These are phyloP conservation scores for Beauveria pseudobassiana DNA, from an alignment of 2,329 filamentous ascomycete species.

Conservation along the genomic window DNA sequence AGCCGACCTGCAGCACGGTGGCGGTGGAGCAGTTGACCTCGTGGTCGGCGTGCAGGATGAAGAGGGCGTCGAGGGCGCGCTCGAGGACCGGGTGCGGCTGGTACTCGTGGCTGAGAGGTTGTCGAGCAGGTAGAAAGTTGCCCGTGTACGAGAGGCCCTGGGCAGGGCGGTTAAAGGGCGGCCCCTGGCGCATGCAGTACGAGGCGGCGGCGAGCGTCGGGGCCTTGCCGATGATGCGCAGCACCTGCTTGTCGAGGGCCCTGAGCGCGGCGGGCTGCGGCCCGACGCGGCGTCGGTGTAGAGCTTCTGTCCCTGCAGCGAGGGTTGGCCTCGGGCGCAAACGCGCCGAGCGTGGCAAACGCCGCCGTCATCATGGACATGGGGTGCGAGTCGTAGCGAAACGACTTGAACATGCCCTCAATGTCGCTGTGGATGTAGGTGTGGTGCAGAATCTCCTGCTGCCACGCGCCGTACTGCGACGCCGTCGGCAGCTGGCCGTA, in stretches of 20 bases:
- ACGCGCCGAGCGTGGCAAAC: constrained; percentile 42
- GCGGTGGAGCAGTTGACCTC: constrained; percentile 52
- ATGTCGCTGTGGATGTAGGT: constrained; percentile 42
- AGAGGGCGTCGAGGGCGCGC: constrained; percentile 43
- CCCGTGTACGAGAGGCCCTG: constrained; percentile 43
- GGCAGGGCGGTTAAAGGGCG: constrained; percentile 40
- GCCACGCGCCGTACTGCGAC: constrained; percentile 33
- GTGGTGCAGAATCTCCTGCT: constrained; percentile 43
- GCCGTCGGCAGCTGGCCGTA: constrained; percentile 42
- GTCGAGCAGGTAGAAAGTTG: constrained; percentile 47
- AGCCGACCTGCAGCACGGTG: constrained; percentile 48
- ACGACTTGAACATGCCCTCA: constrained; percentile 42
- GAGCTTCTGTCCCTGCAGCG: constrained; percentile 40
- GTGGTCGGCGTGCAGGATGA: constrained; percentile 51
- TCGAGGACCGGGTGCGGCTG: constrained; percentile 42
- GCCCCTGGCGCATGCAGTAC: constrained; percentile 46
- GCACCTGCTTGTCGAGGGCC: constrained; percentile 43
- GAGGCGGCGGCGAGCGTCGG: constrained; percentile 42
- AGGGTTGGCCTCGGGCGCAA: constrained; percentile 42
- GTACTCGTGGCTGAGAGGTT: constrained; percentile 39
- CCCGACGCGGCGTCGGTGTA: constrained; percentile 38
- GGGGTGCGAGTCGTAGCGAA: constrained; percentile 44
- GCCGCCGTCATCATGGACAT: constrained; percentile 45
- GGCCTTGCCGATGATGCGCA: constrained; percentile 44
- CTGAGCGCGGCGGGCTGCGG: constrained; percentile 30